Evolutionary conservation across 2,329 filamentous ascomycete genomes (phyloP).

Genomic region (Sphaerulina vaccinii): DNA sequence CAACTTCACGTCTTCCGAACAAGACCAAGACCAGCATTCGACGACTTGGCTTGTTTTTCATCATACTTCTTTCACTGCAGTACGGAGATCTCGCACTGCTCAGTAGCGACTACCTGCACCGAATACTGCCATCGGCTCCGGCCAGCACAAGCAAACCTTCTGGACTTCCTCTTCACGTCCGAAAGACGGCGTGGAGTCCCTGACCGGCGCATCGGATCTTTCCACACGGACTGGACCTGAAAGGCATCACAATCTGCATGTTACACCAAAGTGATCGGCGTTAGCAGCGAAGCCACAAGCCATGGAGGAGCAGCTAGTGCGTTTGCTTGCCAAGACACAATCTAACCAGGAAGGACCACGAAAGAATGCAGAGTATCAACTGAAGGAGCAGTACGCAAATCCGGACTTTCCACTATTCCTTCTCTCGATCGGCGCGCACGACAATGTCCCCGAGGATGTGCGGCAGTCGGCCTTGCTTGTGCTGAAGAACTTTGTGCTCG

Average conservation of each 20-base stretch:
- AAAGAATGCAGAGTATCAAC: constrained; percentile 80
- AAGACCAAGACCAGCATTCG: no score
- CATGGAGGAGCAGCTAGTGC: constrained; percentile 92
- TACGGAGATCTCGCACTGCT: no score
- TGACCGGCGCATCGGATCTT: no score
- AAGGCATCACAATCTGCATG: constrained; percentile 12
- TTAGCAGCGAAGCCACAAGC: constrained; percentile 31
- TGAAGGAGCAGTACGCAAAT: constrained; percentile 67
- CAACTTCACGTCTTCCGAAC: no score
- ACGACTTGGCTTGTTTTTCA: no score
- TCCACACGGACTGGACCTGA: no score
- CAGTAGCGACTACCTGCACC: no score
- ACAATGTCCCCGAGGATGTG: constrained; percentile 68
- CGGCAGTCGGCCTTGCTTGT: constrained; percentile 80
- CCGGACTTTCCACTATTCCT: constrained; percentile 76
- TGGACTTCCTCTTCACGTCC: no score
- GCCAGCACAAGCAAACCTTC: no score
- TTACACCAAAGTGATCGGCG: constrained; percentile 17
- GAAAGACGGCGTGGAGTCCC: no score
- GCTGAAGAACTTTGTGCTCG: constrained; percentile 79
- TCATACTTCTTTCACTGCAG: no score
- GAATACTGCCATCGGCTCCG: no score
- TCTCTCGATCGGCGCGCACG: constrained; percentile 75
- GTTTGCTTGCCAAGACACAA: constrained; percentile 84
- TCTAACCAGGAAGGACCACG: constrained; percentile 71